Evolutionary conservation across 75 land plant genomes (phyloP), one percentile per base, ranked within the genome.

Genomic region (Picea glauca): DNA sequence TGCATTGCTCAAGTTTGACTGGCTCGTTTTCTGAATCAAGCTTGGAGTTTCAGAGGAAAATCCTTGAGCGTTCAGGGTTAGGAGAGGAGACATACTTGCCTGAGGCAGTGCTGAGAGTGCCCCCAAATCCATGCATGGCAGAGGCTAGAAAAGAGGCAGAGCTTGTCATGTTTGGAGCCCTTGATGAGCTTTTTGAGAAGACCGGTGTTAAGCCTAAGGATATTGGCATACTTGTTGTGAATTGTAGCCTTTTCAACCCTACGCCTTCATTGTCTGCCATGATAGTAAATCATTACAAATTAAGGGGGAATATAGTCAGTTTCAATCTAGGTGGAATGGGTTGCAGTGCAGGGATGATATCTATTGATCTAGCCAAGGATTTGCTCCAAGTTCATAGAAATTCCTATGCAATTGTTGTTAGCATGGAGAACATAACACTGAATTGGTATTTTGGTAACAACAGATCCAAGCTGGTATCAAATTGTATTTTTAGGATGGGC

Each of bases 401-500:
- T 33, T 61, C 88, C 14, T 85, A 85, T 65, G 88, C 87, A 5
- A 35, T 86, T 17, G 88, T 87, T 4, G 84, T 87, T 5, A 86
- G 85, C 79, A 86, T 82, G 88, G 89, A 87, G 77, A 87, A 87
- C 67, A 86, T 87, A 40, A 87, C 89, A 14, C 17, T 81, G 46
- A 87, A 87, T 57, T 86, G 78, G 84, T 87, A 87, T 60, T 79
- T 82, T 62, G 89, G 89, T 1, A 82, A 87, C 66, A 76, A 85
- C 59, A 57, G 84, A 31, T 86, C 89, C 21, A 87, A 77, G 88
- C 78, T 87, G 33, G 76, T 87, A 60, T 76, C 89, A 6, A 87
- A 87, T 77, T 87, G 89, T 85, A 73, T 87, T 65, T 87, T 87
- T 64, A 32, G 89, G n/a, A 78, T 86, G 84, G 89, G 89, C 0